These are phyloP conservation scores for Aspergillus tubingensis DNA, from an alignment of 2,329 filamentous ascomycete species.

Conservation along the genomic window DNA sequence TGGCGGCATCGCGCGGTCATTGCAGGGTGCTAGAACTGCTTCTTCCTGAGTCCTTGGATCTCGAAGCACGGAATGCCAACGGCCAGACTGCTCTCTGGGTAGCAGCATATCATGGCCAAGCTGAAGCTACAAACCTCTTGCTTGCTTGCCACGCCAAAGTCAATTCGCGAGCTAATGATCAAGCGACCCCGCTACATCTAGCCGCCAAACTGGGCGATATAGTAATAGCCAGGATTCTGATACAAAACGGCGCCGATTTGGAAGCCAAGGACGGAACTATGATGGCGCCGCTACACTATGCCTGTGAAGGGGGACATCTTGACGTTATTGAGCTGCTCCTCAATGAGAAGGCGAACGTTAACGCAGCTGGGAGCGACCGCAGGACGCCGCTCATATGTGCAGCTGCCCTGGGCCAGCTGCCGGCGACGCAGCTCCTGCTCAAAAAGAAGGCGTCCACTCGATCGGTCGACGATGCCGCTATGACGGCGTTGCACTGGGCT, in stretches of 20 bases:
- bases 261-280: conserved; percentile 40
- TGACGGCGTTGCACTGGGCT: conserved; percentile 44
- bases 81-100: conserved; percentile 40
- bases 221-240: conserved; percentile 35
- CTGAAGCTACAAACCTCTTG: conserved; percentile 35
- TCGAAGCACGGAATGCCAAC: conserved; percentile 34
- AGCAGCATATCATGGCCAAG: conserved; percentile 38
- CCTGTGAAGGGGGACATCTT: conserved; percentile 34
- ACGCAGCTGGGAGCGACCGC: conserved; percentile 32
- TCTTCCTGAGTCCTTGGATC: conserved; percentile 29
- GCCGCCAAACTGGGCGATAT: conserved; percentile 38
- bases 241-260: conserved; percentile 35
- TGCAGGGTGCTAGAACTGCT: conserved; percentile 31
- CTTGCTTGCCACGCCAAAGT: conserved; percentile 36
- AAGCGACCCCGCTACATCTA: conserved; percentile 38
- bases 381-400: conserved; percentile 42
- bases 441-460: conserved; percentile 33
- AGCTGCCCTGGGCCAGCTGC: conserved; percentile 32
- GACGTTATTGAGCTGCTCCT: conserved; percentile 33
- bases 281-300: conserved; percentile 41
- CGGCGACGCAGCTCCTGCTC: conserved; percentile 33
- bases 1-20: conserved; percentile 37
- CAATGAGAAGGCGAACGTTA: conserved; percentile 34
- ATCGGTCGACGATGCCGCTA: conserved; percentile 34
- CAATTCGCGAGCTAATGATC: conserved; percentile 36